These are phyloP conservation scores for Serpula lacrymans DNA, from an alignment of 768 basidiomycete genomes.

Conservation along the genomic window DNA sequence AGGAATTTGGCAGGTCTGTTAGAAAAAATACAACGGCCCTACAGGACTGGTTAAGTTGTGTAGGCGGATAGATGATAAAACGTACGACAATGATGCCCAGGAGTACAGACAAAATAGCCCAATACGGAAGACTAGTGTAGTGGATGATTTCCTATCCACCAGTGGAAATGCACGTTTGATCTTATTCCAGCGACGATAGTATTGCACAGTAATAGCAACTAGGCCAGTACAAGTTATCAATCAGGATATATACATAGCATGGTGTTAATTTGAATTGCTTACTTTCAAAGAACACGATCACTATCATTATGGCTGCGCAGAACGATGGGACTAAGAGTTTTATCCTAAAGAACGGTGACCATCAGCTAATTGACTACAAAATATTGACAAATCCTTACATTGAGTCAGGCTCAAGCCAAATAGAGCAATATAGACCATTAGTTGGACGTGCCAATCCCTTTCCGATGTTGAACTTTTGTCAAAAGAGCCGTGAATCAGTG, in stretches of 20 bases:
- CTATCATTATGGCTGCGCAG: slow-evolving; percentile 35
- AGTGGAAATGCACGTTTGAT: slow-evolving; percentile 42
- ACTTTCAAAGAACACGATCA: slow-evolving; percentile 49
- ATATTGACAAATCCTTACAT: too few species aligned
- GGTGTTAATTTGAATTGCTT: background rate
- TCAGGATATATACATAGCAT: slow-evolving; percentile 1
- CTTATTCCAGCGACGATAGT: slow-evolving; percentile 35
- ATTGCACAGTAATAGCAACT: slow-evolving; percentile 45
- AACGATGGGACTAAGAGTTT: slow-evolving; percentile 42
- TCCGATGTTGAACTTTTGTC: slow-evolving; percentile 16
- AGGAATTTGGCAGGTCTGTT: slow-evolving; percentile 21
- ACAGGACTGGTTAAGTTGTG: background rate
- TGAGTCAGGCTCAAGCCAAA: too few species aligned
- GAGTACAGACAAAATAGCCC: slow-evolving; percentile 44
- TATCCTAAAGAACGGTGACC: background rate
- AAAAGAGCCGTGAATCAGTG: slow-evolving; percentile 15
- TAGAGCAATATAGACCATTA: slow-evolving; percentile 52
- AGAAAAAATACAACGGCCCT: slow-evolving; percentile 40
- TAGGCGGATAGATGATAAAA: slow-evolving; percentile 4
- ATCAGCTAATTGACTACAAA: too few species aligned
- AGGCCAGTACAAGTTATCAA: slow-evolving; percentile 1
- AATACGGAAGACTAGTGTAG: slow-evolving; percentile 36
- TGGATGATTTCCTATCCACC: slow-evolving; percentile 32
- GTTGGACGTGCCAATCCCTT: slow-evolving; percentile 20
- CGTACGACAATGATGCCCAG: slow-evolving; percentile 41